Evolutionary conservation across 352 stramenopile genomes (phyloP).

Genomic region (Globisporangium iwayamae): DNA sequence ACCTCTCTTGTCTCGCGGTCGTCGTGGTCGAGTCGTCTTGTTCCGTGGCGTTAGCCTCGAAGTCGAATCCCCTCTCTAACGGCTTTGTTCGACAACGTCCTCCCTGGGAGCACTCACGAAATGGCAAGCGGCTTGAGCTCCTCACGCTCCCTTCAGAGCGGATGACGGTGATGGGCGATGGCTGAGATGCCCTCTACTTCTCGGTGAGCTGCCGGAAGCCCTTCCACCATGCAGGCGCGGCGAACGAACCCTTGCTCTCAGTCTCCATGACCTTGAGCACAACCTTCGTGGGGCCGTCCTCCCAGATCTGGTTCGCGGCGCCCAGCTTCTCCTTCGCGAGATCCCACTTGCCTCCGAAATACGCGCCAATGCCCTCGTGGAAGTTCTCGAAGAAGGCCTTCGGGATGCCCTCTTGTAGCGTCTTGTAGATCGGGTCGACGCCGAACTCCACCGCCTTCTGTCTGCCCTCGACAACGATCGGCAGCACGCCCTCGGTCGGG

Average conservation of each 20-base stretch:
- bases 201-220: constrained; percentile 91
- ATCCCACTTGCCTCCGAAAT: constrained; percentile 93
- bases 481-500: constrained; percentile 43
- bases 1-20: neutral
- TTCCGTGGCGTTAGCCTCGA: neutral
- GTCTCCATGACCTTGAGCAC: constrained; percentile 88
- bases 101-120: neutral
- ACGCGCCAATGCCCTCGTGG: constrained; percentile 88
- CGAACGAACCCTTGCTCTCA: constrained; percentile 85
- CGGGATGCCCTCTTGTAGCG: constrained; percentile 76
- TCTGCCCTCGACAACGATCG: constrained; percentile 57
- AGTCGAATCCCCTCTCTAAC: neutral
- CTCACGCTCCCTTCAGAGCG: neutral
- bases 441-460: constrained; percentile 85
- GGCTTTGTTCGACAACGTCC: neutral
- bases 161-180: neutral
- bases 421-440: constrained; percentile 61
- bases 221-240: constrained; percentile 88
- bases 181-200: constrained; percentile 60
- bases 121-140: neutral
- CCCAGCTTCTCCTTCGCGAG: constrained; percentile 79
- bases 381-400: constrained; percentile 90
- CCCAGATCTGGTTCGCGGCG: constrained; percentile 89
- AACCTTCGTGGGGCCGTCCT: constrained; percentile 79
- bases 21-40: neutral